A percentile compares a stretch with the other conserved stretches of the same genome.
Evolutionary conservation across 108 stramenopile genomes (phyloP).

Genomic region (Cylindrotheca closterium): DNA sequence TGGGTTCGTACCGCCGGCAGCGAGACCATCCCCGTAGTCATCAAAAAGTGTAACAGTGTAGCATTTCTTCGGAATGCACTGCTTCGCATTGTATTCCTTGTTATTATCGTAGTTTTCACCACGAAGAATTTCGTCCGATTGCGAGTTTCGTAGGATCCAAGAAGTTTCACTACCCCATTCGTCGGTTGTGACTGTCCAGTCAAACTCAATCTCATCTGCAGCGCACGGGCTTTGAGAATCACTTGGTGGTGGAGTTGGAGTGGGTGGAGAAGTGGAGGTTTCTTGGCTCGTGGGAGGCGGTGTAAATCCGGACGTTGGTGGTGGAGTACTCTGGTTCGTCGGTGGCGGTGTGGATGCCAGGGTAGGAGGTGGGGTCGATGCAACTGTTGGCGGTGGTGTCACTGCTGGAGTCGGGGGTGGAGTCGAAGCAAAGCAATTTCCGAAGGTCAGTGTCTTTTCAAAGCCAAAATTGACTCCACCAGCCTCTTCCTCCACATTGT

Average conservation of each 20-base stretch:
- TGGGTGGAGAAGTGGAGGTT: not conserved
- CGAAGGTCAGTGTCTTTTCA: not conserved
- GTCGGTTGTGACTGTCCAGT: slow-evolving; percentile 6
- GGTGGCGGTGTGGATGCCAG: slow-evolving; percentile 4
- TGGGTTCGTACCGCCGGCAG: not conserved
- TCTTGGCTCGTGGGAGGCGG: slow-evolving; percentile 5
- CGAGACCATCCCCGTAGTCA: slow-evolving; percentile 7
- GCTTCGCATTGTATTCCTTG: not conserved
- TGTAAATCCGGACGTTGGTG: slow-evolving; percentile 9
- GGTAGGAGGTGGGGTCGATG: slow-evolving; percentile 9
- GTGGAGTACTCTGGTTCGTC: not conserved
- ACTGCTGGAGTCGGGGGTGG: not conserved
- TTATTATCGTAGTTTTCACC: not conserved
- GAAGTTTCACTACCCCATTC: slow-evolving; percentile 4
- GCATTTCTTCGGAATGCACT: slow-evolving; percentile 2
- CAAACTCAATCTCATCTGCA: not conserved
- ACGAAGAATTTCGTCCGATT: not conserved
- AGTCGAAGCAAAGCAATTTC: not conserved
- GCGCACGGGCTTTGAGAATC: not conserved
- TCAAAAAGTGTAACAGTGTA: slow-evolving; percentile 3
- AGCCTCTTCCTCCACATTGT: slow-evolving; percentile 3
- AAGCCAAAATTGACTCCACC: not conserved
- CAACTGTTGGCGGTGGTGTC: not conserved
- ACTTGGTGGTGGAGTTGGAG: not conserved
- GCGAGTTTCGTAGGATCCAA: not conserved